Base-by-base conservation (phyloP, 768 basidiomycete species). In the Lactarius evosmus region DNA sequence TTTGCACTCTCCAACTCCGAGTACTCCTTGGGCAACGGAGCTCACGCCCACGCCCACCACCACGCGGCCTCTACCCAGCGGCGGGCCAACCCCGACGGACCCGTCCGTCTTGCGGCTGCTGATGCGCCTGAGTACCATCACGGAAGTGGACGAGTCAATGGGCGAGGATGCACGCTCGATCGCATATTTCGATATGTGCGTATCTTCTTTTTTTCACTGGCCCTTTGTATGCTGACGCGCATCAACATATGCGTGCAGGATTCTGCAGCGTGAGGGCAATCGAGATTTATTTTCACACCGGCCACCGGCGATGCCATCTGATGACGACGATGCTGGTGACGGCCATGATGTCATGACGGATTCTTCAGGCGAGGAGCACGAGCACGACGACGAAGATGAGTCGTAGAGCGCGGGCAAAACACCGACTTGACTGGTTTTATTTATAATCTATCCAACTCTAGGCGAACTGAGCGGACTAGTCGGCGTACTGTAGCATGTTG, bases 111-210 rank as follows among this genome's bases (percentile, higher is more conserved):
- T 78, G 38, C 74, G 78, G 34, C 76, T 82, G 22, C 65, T 73
- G 29, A 63, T 46, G 65, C 56, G 38, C 25, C 76, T 61, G 63
- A 67, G 55, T 74, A 69, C 1, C 61, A 60, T 17, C 67, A 73
- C 62, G 30, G 71, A 72, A 46, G 61, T 71, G 29, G 67, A 70
- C 25, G 74, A 74, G 16, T 66, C 62, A 34, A 74, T 75, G 16
- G 73, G 72, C 12, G 76, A 78, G 27, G 86, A 89, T 66, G 72
- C 72, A 14, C 75, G 75, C 55, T 82, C 85, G 0, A 82, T 91
- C 60, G 78, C 78, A n/a, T 74, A 89, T 68, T 91, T 91, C 72
- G 89, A 91, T 71, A 80, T 85, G 89, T 91, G 67, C 70, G 82
- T 76, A 54, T 53, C 58, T 75, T 17, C n/a, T 44, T 30, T 59